Base-by-base conservation (phyloP, 2,329 filamentous ascomycete species). In the Colletotrichum kahawae region DNA sequence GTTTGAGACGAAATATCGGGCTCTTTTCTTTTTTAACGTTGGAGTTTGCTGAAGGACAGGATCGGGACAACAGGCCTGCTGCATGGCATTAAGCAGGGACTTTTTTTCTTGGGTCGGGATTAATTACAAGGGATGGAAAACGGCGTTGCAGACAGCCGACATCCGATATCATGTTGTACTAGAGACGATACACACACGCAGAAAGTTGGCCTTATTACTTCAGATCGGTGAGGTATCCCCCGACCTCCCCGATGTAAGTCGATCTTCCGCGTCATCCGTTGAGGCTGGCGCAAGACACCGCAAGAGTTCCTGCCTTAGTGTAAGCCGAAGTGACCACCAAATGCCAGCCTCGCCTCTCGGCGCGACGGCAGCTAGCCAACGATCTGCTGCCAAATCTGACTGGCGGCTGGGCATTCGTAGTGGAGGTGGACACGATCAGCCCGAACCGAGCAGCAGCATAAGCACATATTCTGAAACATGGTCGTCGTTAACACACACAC, bases 381-480 rank as follows among this genome's bases (percentile, higher is more conserved):
- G 56, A 67, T 48, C 6, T 71, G 33, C 34, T 59, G 56, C 63
- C 63, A 66, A 60, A 43, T 18, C 18, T 59, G 33, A 75, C 43
- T 33, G 73, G 27, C 56, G 56, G 43, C 62, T 67, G 38, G 24
- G 54, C 34, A 16, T 65, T 67, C 38, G 34, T 63, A 60, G 34
- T 18, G 63, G 64, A 21, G n/a, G 63, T 62, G 36, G 27, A 56
- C 29, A 63, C 57, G 48, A 75, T 72, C 69, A 75, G 63, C 73
- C 69, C 69, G 73, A 57, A 31, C 29, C 63, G 38, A 75, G 69
- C 57, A 75, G 63, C 63, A 68, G 69, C 63, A 75, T 72, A 72
- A 75, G 73, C 73, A 72, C 73, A 75, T 33, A 68, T 72, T 67
- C 48, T 73, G 73, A 75, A 75, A 75, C 73, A 72, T 18, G 33